Percentiles rank a stretch among this genome's conserved stretches.
Conservation (phyloP, 2,329 filamentous ascomycete genomes). For the Pseudogymnoascus sp. region DNA sequence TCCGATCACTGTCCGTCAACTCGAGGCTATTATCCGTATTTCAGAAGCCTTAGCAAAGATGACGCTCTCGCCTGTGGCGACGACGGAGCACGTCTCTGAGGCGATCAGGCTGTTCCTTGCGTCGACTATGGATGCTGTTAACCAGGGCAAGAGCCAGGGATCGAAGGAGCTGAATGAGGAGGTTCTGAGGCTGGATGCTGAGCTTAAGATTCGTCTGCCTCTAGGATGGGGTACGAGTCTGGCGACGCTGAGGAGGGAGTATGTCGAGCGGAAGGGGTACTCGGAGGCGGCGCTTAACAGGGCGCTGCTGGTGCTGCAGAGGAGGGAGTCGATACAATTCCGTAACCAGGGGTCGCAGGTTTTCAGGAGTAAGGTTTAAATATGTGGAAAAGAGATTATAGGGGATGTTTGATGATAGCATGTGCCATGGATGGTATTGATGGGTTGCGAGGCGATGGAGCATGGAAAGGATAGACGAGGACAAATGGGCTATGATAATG, state of each 20-base stretch:
- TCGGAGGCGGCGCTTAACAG: conserved; percentile 78
- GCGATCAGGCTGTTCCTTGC: conserved; percentile 94
- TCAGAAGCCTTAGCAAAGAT: conserved; percentile 93
- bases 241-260: conserved; percentile 76
- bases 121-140: conserved; percentile 95
- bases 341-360: conserved; percentile 68
- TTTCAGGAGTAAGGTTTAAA: conserved; percentile 60
- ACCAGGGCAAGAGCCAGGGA: conserved; percentile 74
- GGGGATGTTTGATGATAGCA: not conserved
- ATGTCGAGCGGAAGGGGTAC: conserved; percentile 86
- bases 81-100: conserved; percentile 89
- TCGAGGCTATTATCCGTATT: conserved; percentile 95
- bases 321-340: conserved; percentile 79
- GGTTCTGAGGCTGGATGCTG: conserved; percentile 75
- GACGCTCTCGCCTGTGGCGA: conserved; percentile 74
- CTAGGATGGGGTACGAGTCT: conserved; percentile 94
- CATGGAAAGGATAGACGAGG: not conserved
- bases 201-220: conserved; percentile 76
- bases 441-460: not conserved
- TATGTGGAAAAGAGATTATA: not conserved
- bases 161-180: conserved; percentile 89
- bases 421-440: not conserved
- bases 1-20: conserved; percentile 92
- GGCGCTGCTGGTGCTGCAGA: conserved; percentile 76
- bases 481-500: not conserved